Percentiles rank a stretch among this genome's conserved stretches.
Evolutionary conservation across 2,329 filamentous ascomycete species (phyloP).

Genomic region (Cryphonectria japonica): DNA sequence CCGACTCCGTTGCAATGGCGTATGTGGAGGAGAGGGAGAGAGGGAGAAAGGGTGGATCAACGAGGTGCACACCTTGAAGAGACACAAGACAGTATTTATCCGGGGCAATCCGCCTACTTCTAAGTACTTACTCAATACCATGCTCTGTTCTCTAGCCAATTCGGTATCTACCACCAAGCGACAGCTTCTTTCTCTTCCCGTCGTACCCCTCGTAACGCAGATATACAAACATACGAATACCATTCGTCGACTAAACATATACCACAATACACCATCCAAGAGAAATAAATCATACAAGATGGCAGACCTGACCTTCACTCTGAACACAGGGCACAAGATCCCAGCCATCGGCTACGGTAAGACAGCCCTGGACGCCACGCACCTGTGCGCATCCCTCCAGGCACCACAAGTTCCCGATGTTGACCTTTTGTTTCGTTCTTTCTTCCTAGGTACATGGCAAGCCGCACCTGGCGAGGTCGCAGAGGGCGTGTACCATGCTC

Average conservation of each 20-base stretch:
- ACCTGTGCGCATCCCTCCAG: background rate
- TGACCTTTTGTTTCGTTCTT: background rate
- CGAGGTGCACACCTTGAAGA: background rate
- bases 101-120: background rate
- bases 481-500: slow-evolving; percentile 60
- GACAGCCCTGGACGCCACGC: slow-evolving; percentile 26
- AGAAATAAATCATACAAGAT: slow-evolving; percentile 42
- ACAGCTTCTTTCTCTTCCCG: background rate
- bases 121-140: background rate
- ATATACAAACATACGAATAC: background rate
- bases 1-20: background rate
- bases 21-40: background rate
- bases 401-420: slow-evolving; percentile 14
- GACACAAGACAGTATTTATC: background rate
- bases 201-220: background rate
- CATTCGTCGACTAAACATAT: too few species aligned
- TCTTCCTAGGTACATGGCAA: slow-evolving; percentile 65
- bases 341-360: slow-evolving; percentile 66
- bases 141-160: background rate
- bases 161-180: background rate
- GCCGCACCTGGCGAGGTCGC: slow-evolving; percentile 61
- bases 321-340: slow-evolving; percentile 67
- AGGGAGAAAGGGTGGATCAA: background rate
- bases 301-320: slow-evolving; percentile 61
- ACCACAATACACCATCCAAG: background rate